Conservation (phyloP, 306 rosid genomes). For the Leucaena leucocephala region DNA sequence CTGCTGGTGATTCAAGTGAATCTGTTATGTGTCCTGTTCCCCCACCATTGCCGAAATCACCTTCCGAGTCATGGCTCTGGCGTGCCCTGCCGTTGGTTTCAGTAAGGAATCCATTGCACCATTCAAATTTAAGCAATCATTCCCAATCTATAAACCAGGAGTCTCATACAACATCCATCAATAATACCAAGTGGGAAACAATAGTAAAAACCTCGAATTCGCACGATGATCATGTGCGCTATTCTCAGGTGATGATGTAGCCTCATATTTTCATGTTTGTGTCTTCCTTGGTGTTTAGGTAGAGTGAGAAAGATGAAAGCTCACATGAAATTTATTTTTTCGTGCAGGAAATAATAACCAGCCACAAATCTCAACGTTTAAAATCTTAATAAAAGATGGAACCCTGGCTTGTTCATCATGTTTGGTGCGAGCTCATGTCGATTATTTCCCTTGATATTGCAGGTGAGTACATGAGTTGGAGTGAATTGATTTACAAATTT, state of each 20-base stretch:
- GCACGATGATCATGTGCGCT: conserved; percentile 73
- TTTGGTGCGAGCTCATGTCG: conserved; percentile 24
- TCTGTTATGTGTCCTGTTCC: conserved; percentile 52
- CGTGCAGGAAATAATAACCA: conserved; percentile 74
- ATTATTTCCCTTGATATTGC: conserved; percentile 21
- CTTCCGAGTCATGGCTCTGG: conserved; percentile 97
- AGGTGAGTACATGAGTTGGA: conserved; percentile 25
- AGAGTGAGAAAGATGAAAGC: conserved; percentile 17
- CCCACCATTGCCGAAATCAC: conserved; percentile 91
- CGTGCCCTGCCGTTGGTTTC: conserved; percentile 69
- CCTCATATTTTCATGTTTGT: conserved; percentile 14
- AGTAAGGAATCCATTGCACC: conserved; percentile 45
- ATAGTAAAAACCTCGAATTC: conserved; percentile 80
- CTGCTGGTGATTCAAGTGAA: conserved; percentile 45
- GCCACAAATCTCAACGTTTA: conserved; percentile 58
- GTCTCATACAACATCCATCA: conserved; percentile 47
- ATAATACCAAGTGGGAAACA: conserved; percentile 84
- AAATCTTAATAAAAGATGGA: conserved; percentile 43
- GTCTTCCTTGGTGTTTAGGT: conserved; percentile 5
- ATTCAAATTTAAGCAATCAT: conserved; percentile 41
- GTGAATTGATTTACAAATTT: not conserved
- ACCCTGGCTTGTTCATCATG: conserved; percentile 34
- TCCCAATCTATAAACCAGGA: conserved; percentile 46
- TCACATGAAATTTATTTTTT: conserved; percentile 16
- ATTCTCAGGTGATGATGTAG: conserved; percentile 70